Percentiles rank a stretch among this genome's conserved stretches.
phyloP scores from a whole-genome alignment of 768 basidiomycete species.

The Leccinum arenicola region DNA sequence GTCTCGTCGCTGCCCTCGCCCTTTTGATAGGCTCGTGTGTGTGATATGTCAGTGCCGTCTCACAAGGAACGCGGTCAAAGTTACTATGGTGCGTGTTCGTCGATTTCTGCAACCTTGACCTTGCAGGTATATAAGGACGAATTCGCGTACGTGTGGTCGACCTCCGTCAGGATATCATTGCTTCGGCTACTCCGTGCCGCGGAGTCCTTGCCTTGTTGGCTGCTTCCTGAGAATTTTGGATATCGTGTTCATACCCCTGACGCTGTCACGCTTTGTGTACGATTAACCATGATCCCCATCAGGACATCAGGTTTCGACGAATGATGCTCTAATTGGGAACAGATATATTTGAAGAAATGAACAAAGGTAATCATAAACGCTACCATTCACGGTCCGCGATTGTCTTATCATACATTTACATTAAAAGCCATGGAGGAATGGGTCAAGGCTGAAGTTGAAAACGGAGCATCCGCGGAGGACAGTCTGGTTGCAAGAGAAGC shows the following conservation, averaged over 20 bases:
- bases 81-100: not conserved
- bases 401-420: not conserved
- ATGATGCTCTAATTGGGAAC: not conserved
- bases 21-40: not conserved
- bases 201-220: not conserved
- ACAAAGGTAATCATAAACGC: not conserved
- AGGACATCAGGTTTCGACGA: not conserved
- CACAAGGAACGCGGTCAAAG: not conserved
- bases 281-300: not conserved
- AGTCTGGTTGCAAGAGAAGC: slow-evolving; percentile 34
- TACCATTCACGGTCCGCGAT: not conserved
- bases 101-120: not conserved
- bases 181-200: not conserved
- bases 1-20: not conserved
- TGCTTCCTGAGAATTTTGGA: not conserved
- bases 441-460: slow-evolving; percentile 28
- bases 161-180: not conserved
- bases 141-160: not conserved
- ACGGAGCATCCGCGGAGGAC: slow-evolving; percentile 31
- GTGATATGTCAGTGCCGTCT: not conserved
- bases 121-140: not conserved
- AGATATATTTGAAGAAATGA: not conserved
- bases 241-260: not conserved
- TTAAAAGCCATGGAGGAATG: slow-evolving; percentile 31
- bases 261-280: not conserved